A percentile compares a stretch with the other conserved stretches of the same genome.
Conservation (phyloP, 768 basidiomycete species). For the Gloeopeniophorella convolvens region DNA sequence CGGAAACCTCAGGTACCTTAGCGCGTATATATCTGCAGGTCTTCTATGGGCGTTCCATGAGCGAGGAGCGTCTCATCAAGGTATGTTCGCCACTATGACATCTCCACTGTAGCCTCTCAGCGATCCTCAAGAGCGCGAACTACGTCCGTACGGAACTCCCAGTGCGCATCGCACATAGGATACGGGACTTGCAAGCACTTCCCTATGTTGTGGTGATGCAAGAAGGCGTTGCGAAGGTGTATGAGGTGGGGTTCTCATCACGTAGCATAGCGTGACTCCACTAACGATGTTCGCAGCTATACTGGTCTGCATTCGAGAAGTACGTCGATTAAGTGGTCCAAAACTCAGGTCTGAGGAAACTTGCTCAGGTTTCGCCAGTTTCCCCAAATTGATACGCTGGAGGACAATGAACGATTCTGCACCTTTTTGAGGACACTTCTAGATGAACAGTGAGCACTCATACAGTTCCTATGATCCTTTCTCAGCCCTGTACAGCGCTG, state of each 20-base stretch:
- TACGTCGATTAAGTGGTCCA: too few species aligned
- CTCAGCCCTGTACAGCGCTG: constrained; percentile 39
- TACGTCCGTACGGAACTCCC: constrained; percentile 88
- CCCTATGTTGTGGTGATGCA: constrained; percentile 86
- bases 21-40: constrained; percentile 40
- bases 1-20: not conserved
- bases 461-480: not conserved
- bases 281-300: constrained; percentile 44
- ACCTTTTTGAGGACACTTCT: constrained; percentile 57
- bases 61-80: constrained; percentile 70
- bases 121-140: constrained; percentile 62
- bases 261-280: not conserved
- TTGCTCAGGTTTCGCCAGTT: constrained; percentile 43
- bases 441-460: constrained; percentile 63
- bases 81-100: constrained; percentile 39
- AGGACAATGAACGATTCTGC: constrained; percentile 79
- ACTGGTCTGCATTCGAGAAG: constrained; percentile 86
- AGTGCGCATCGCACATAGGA: constrained; percentile 78
- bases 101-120: not conserved
- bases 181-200: constrained; percentile 79
- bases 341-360: too few species aligned
- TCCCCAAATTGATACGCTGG: constrained; percentile 61
- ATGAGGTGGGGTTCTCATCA: constrained; percentile 50
- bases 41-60: constrained; percentile 82
- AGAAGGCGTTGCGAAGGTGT: constrained; percentile 75